A percentile compares a stretch with the other conserved stretches of the same genome.
phyloP scores from a whole-genome alignment of 139 green algal species.

The Prasinococcaceae sp. region DNA sequence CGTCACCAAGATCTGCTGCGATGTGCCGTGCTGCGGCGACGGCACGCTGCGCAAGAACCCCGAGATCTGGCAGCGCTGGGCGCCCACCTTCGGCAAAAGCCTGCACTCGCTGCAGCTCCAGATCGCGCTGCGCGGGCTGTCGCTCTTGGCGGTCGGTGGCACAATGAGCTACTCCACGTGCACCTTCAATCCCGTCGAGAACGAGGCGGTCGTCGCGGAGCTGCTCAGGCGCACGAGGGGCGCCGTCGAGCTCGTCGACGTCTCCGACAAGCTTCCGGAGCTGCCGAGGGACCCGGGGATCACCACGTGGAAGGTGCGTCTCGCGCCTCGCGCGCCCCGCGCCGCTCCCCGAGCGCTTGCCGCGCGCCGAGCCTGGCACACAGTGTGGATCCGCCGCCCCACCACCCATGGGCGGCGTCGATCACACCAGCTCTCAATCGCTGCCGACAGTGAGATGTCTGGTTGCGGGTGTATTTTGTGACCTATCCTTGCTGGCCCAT shows the following conservation, averaged over 20 bases:
- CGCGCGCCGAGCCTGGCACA: no score
- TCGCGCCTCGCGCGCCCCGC: no score
- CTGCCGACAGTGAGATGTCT: no score
- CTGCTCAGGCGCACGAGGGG: constrained; percentile 48
- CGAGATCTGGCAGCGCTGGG: constrained; percentile 87
- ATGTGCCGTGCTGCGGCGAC: constrained; percentile 94
- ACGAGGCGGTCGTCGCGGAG: constrained; percentile 92
- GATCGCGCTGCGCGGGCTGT: constrained; percentile 60
- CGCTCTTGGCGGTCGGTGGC: constrained; percentile 53
- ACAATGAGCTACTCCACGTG: constrained; percentile 95
- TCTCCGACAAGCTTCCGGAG: constrained; percentile 47
- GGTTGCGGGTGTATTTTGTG: no score
- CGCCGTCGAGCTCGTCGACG: constrained; percentile 64
- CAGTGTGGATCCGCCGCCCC: no score
- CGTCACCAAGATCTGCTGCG: constrained; percentile 82
- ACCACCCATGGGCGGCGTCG: no score
- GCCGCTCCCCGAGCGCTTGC: no score
- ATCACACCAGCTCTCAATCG: no score
- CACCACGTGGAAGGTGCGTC: constrained; percentile 67
- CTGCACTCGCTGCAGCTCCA: constrained; percentile 80
- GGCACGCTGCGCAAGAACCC: constrained; percentile 92
- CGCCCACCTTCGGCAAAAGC: constrained; percentile 52
- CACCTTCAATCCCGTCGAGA: constrained; percentile 94
- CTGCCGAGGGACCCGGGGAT: constrained; percentile 62
- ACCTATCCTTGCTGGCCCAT: no score